Conservation (phyloP, 148 eudicot genomes). For the Vaccinium vitisidaea region DNA sequence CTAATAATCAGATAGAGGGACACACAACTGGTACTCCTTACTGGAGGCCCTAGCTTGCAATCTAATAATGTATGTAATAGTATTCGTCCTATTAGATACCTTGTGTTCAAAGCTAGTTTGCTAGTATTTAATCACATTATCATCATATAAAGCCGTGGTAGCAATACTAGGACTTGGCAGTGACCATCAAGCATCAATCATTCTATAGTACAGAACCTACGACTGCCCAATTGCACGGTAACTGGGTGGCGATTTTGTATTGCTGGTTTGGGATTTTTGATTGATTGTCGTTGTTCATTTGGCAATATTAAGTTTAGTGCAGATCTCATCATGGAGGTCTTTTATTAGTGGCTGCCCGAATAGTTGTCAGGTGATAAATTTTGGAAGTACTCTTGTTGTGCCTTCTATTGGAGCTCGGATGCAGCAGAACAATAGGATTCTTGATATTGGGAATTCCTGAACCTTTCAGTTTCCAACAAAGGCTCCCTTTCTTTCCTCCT, state of each 20-base stretch:
- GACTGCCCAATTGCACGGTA: background rate
- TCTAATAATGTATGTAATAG: background rate
- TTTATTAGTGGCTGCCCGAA: background rate
- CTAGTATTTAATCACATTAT: no score
- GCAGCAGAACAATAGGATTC: background rate
- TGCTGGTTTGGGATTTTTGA: background rate
- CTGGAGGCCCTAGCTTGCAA: background rate
- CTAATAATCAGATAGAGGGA: no score
- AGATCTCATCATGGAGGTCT: background rate
- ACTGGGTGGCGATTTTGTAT: background rate
- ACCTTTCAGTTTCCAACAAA: background rate
- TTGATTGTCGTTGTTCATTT: background rate
- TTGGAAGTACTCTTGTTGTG: background rate
- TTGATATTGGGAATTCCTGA: background rate
- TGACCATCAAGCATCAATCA: background rate
- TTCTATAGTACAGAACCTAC: background rate
- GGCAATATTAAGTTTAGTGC: background rate
- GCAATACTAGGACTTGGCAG: background rate
- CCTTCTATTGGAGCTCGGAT: slow-evolving; percentile 2
- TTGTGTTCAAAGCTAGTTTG: background rate
- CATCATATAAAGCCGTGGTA: no score
- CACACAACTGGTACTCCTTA: no score
- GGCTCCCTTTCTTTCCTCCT: background rate
- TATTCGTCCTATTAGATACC: background rate
- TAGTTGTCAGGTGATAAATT: background rate